These are phyloP conservation scores for Acacia confusa DNA, from an alignment of 306 rosid species.

Conservation along the genomic window DNA sequence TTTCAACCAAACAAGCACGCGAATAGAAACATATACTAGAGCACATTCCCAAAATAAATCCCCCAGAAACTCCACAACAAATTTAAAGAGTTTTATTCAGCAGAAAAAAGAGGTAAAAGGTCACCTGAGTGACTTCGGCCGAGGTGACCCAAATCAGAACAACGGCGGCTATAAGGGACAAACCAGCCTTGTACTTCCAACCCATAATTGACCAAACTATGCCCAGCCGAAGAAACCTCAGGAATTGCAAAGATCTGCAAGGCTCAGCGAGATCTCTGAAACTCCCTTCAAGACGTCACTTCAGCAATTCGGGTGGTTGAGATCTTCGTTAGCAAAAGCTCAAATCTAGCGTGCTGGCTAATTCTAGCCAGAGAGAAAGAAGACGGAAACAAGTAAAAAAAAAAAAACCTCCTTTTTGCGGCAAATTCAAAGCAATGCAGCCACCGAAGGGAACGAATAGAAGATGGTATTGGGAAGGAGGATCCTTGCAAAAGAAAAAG, in stretches of 20 bases:
- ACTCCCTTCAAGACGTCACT: conserved; percentile 4
- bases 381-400: background rate
- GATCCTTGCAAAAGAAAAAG: conserved; percentile 10
- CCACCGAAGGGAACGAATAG: background rate
- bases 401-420: conserved; percentile 11
- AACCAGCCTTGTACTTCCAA: conserved; percentile 80
- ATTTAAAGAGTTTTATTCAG: background rate
- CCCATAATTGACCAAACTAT: conserved; percentile 47
- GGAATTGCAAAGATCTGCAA: conserved; percentile 35
- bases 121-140: conserved; percentile 85
- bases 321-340: conserved; percentile 33
- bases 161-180: conserved; percentile 77
- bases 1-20: background rate
- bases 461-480: background rate
- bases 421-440: conserved; percentile 19
- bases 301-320: conserved; percentile 17
- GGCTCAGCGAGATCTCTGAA: conserved; percentile 33
- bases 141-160: conserved; percentile 85
- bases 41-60: background rate
- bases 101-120: background rate
- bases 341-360: conserved; percentile 2
- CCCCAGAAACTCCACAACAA: background rate
- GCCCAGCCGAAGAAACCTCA: conserved; percentile 29
- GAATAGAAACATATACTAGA: background rate
- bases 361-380: conserved; percentile 9